Conservation (phyloP, 768 basidiomycete species). For the Roridomyces roridus region DNA sequence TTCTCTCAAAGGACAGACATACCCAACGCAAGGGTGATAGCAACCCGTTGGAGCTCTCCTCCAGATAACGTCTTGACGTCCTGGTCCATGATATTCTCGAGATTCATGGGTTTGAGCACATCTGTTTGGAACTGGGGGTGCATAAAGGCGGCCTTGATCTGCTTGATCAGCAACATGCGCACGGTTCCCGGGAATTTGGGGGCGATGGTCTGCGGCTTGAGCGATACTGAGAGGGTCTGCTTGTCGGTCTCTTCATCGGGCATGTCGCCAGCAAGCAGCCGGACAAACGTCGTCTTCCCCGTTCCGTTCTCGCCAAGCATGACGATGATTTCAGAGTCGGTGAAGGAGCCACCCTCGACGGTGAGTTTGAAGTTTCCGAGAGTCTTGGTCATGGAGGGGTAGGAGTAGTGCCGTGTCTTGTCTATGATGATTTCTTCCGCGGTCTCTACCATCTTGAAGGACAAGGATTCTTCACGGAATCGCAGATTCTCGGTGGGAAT, state of each 20-base stretch:
- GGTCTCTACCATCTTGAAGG: slow-evolving; percentile 97
- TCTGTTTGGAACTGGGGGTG: slow-evolving; percentile 99
- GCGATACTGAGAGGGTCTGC: slow-evolving; percentile 83
- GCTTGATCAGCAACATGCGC: slow-evolving; percentile 90
- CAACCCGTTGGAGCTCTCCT: slow-evolving; percentile 97
- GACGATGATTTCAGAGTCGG: slow-evolving; percentile 99
- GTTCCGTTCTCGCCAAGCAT: slow-evolving; percentile 99
- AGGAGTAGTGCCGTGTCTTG: slow-evolving; percentile 88
- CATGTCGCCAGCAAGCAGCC: slow-evolving; percentile 90
- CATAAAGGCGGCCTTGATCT: slow-evolving; percentile 96
- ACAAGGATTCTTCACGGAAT: slow-evolving; percentile 93
- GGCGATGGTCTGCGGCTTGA: slow-evolving; percentile 98
- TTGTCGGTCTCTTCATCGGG: slow-evolving; percentile 88
- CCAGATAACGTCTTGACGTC: slow-evolving; percentile 98
- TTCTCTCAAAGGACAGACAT: slow-evolving; percentile 17
- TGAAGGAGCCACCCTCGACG: slow-evolving; percentile 88
- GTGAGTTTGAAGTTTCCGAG: slow-evolving; percentile 95
- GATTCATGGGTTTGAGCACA: slow-evolving; percentile 95
- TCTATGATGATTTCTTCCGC: slow-evolving; percentile 89
- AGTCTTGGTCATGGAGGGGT: slow-evolving; percentile 97
- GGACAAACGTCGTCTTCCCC: slow-evolving; percentile 98
- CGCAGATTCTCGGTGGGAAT: slow-evolving; percentile 98
- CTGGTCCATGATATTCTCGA: slow-evolving; percentile 96
- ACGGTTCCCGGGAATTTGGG: slow-evolving; percentile 98
- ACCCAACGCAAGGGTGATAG: slow-evolving; percentile 93